Evolutionary conservation across 257 asterid species (phyloP).

Genomic region (Solanum boliviense): DNA sequence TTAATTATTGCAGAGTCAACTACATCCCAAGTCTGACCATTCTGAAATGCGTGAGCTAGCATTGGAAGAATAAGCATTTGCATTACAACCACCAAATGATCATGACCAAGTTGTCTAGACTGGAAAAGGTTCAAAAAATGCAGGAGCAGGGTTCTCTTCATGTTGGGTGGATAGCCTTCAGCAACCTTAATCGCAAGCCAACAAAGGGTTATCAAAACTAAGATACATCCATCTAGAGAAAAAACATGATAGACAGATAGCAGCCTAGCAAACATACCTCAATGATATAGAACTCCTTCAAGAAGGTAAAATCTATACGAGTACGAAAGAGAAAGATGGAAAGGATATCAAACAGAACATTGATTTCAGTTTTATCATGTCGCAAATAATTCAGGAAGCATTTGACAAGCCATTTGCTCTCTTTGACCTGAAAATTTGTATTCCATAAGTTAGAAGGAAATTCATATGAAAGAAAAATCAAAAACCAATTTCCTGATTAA

Average conservation of each 20-base stretch:
- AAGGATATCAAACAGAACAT: slow-evolving; percentile 85
- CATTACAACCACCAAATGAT: slow-evolving; percentile 94
- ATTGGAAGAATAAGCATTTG: slow-evolving; percentile 99
- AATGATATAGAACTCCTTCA: slow-evolving; percentile 91
- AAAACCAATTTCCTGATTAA: not conserved
- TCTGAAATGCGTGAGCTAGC: slow-evolving; percentile 95
- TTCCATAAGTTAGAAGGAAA: not conserved
- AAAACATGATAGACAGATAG: not conserved
- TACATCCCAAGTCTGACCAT: slow-evolving; percentile 97
- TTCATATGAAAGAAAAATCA: not conserved
- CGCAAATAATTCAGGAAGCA: slow-evolving; percentile 89
- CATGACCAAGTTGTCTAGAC: slow-evolving; percentile 75
- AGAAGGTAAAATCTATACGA: slow-evolving; percentile 91
- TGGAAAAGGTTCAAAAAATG: slow-evolving; percentile 89
- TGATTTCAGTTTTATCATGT: slow-evolving; percentile 79
- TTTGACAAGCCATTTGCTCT: slow-evolving; percentile 99
- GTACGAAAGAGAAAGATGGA: slow-evolving; percentile 83
- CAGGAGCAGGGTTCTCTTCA: slow-evolving; percentile 83
- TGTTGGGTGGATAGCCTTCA: slow-evolving; percentile 82
- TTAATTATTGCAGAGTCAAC: slow-evolving; percentile 79
- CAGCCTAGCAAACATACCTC: slow-evolving; percentile 49
- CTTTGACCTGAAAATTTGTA: slow-evolving; percentile 69
- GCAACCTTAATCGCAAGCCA: slow-evolving; percentile 54
- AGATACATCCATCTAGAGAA: not conserved
- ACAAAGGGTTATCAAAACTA: slow-evolving; percentile 4